These are phyloP conservation scores for Prunus campanulata DNA, from an alignment of 306 rosid genomes.

Conservation along the genomic window DNA sequence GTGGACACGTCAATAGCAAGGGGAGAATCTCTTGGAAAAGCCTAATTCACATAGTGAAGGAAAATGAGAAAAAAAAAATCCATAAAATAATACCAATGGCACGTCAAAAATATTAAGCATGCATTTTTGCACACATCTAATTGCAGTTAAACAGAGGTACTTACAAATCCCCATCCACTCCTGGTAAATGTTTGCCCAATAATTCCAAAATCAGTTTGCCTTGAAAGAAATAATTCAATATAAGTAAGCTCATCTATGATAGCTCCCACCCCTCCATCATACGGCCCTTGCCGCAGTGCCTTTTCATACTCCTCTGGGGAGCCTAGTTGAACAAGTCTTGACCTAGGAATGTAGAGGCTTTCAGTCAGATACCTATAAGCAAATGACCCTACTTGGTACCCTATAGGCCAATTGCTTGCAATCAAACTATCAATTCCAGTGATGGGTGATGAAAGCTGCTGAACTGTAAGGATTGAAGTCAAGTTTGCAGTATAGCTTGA, in stretches of 20 bases:
- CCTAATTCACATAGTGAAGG: constrained; percentile 39
- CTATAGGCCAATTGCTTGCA: constrained; percentile 69
- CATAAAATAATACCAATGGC: background rate
- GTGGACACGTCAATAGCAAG: constrained; percentile 87
- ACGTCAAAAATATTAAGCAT: background rate
- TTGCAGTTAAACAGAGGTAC: constrained; percentile 34
- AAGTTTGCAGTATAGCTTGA: constrained; percentile 93
- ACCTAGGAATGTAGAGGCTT: constrained; percentile 49
- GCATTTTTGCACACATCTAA: background rate
- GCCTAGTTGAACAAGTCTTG: constrained; percentile 76
- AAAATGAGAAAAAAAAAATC: constrained; percentile 26
- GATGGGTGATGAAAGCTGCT: constrained; percentile 82
- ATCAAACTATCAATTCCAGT: constrained; percentile 87
- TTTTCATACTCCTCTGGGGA: constrained; percentile 80
- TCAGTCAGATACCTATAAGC: constrained; percentile 76
- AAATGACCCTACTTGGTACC: constrained; percentile 95
- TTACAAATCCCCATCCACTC: constrained; percentile 98
- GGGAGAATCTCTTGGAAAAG: constrained; percentile 83
- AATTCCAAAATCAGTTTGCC: constrained; percentile 64
- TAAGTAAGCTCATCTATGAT: constrained; percentile 86
- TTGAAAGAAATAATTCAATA: constrained; percentile 75
- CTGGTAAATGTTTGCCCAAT: constrained; percentile 80
- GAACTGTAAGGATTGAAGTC: constrained; percentile 93
- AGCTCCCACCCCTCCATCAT: constrained; percentile 85
- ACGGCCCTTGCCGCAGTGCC: constrained; percentile 71